Conservation (phyloP, 257 asterid species). For the Solanum commersonii region DNA sequence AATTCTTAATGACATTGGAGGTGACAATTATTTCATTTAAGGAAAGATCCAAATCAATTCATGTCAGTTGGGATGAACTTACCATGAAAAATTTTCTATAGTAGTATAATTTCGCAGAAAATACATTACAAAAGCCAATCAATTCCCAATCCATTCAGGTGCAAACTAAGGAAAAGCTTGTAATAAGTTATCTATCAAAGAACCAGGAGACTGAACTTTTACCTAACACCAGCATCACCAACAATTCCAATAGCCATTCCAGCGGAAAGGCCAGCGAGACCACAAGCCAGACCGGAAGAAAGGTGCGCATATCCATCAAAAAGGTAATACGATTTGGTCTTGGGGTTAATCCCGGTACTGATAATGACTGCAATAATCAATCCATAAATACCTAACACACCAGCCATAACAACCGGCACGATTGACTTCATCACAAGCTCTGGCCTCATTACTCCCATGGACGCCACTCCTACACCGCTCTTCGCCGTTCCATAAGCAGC, state of each 20-base stretch:
- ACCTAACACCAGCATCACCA: slow-evolving; percentile 19
- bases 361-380: not conserved
- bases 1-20: not conserved
- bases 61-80: not conserved
- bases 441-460: slow-evolving; percentile 1
- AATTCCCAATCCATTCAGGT: not conserved
- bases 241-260: slow-evolving; percentile 32
- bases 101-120: not conserved
- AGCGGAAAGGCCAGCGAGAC: slow-evolving; percentile 29
- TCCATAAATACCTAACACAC: slow-evolving; percentile 24
- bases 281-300: not conserved
- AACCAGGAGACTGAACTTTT: not conserved
- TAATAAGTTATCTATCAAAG: not conserved
- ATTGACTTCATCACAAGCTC: slow-evolving; percentile 2
- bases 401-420: slow-evolving; percentile 35
- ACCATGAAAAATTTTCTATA: not conserved
- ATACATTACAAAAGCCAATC: not conserved
- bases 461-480: not conserved
- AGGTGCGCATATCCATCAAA: not conserved
- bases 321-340: not conserved
- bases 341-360: not conserved
- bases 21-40: not conserved
- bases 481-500: slow-evolving; percentile 8
- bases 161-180: too few relatives aligned
- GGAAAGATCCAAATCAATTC: not conserved